phyloP scores from a whole-genome alignment of 2,329 filamentous ascomycete genomes.

The Colletotrichum eleusines region DNA sequence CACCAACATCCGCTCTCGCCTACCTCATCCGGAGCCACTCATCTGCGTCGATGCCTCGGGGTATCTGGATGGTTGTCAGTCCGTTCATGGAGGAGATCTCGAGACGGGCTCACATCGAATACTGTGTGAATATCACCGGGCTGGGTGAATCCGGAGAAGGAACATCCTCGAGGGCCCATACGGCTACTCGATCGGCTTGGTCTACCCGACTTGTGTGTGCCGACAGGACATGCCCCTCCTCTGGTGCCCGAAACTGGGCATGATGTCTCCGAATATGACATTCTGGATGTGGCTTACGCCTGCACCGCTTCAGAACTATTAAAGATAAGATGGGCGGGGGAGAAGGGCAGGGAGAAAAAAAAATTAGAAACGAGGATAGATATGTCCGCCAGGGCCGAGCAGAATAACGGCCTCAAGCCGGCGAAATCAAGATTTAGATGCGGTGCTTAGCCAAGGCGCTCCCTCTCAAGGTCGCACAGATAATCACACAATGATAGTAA shows the following conservation, averaged over 20 bases:
- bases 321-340: background rate
- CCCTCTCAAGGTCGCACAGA: too few species aligned
- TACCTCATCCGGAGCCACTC: constrained; percentile 61
- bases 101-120: constrained; percentile 50
- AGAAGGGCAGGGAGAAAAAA: background rate
- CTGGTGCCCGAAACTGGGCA: constrained; percentile 49
- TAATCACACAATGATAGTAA: too few species aligned
- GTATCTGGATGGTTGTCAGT: constrained; percentile 53
- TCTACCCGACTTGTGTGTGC: constrained; percentile 32
- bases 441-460: too few species aligned
- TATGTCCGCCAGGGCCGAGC: constrained; percentile 28
- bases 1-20: background rate
- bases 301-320: background rate
- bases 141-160: constrained; percentile 49
- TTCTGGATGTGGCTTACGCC: constrained; percentile 30
- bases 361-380: constrained; percentile 15
- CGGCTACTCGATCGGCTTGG: constrained; percentile 39
- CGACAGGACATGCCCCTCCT: constrained; percentile 45
- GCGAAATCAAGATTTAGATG: background rate
- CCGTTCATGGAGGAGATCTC: background rate
- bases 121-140: constrained; percentile 48
- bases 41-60: constrained; percentile 57
- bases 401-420: constrained; percentile 20
- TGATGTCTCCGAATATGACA: constrained; percentile 47
- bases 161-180: constrained; percentile 50